Evolutionary conservation across 495 filamentous ascomycete genomes (phyloP), one percentile per base, ranked within the genome.

Genomic region (Aspergillus leporis): DNA sequence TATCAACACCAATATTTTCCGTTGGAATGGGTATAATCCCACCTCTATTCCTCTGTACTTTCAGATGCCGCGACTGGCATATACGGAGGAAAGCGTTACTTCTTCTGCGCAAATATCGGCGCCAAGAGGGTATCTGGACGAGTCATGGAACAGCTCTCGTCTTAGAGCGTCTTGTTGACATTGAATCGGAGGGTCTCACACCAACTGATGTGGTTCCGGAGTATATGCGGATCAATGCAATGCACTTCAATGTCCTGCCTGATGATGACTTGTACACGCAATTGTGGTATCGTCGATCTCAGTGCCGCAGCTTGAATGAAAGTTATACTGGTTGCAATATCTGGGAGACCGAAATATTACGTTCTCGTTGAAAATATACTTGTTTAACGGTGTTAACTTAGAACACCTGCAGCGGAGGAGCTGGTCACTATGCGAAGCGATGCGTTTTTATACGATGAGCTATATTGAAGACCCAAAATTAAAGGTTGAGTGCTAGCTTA

Each of bases 21-120:
- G 56, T 62, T 48, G 50, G 53, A 23, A 46, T 53, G 31, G 59
- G 61, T 7, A 45, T 67, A n/a, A 57, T 59, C 30, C 38, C 61
- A 3, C 55, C 65, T 12, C 59, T 67, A 9, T 62, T 53, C 48
- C 36, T 61, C 18, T 59, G 59, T 43, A 55, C 36, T 21, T 53
- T 59, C 22, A 64, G 59, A 48, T 64, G 61, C 41, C 65, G 65
- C 9, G 59, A 67, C 43, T 64, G 53, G 55, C n/a, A 51, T 3
- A 47, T 62, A 12, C 58, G 65, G 13, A 55, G 51, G 6, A 38
- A 64, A 36, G 55, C 53, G 8, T 28, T 67, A 16, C 31, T 28
- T 10, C 21, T 67, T 10, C 38, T 67, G 16, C 53, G 40, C 10
- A 43, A 48, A 19, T 62, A 30, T 13, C 56, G 45, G 13, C 46